Conservation (phyloP, 768 basidiomycete species). For the Tylopilus subfusipes region DNA sequence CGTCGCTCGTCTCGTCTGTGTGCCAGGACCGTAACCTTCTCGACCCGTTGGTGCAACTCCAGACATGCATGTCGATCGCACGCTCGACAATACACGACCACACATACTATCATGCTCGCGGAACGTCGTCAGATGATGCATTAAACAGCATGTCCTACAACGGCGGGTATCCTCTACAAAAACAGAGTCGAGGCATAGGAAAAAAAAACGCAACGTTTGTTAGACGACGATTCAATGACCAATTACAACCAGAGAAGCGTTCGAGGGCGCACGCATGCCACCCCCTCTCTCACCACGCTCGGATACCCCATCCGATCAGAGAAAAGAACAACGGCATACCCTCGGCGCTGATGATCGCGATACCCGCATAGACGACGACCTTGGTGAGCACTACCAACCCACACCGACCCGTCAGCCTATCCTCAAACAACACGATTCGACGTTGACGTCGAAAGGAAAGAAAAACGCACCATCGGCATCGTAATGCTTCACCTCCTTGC, state of each 20-base stretch:
- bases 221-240: neutral
- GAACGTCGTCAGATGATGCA: neutral
- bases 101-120: neutral
- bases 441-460: neutral
- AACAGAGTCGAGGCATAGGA: neutral
- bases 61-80: too few relatives aligned
- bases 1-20: too few relatives aligned
- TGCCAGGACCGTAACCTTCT: too few relatives aligned
- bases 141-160: neutral
- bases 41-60: too few relatives aligned
- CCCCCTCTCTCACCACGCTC: slow-evolving; percentile 29
- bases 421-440: neutral
- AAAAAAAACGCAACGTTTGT: neutral
- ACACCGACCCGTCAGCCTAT: neutral
- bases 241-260: neutral
- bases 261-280: neutral
- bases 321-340: slow-evolving; percentile 67
- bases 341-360: slow-evolving; percentile 65
- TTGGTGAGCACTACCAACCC: slow-evolving; percentile 83
- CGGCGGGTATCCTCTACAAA: neutral
- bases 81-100: too few relatives aligned
- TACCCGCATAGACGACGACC: slow-evolving; percentile 86
- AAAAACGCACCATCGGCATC: slow-evolving; percentile 16
- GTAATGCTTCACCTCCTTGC: neutral
- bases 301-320: slow-evolving; percentile 63